These are phyloP conservation scores for Tetradesmus lagerheimii DNA, from an alignment of 139 green algal species.

Conservation along the genomic window DNA sequence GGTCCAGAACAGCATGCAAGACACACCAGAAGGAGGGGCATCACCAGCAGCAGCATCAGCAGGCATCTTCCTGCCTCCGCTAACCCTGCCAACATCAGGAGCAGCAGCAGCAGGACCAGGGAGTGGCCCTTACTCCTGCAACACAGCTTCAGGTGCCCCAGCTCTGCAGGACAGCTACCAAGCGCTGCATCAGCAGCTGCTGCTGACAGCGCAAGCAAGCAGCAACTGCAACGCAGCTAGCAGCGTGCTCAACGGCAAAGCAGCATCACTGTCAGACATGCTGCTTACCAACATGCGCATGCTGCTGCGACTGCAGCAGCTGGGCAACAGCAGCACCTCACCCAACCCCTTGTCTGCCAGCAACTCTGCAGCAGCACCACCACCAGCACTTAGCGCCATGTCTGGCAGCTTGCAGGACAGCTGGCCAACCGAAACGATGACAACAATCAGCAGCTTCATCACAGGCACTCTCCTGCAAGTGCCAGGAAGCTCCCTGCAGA, in stretches of 20 bases:
- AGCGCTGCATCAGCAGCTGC: slow-evolving; percentile 1
- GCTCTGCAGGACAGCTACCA: neutral
- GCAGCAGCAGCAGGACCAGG: neutral
- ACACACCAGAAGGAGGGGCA: neutral
- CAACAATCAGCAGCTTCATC: slow-evolving; percentile 11
- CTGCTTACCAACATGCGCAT: slow-evolving; percentile 35
- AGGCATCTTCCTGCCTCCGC: slow-evolving; percentile 20
- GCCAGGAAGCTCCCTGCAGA: slow-evolving; percentile 12
- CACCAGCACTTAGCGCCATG: neutral
- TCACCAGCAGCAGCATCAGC: neutral
- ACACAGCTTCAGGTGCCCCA: neutral
- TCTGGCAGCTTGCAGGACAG: neutral
- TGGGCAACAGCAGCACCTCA: neutral
- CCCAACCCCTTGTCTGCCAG: neutral
- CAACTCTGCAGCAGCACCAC: neutral
- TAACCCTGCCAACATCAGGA: neutral
- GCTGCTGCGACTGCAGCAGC: slow-evolving; percentile 7
- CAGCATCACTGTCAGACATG: slow-evolving; percentile 30
- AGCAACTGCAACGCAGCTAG: neutral
- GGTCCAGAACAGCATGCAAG: neutral
- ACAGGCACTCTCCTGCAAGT: neutral
- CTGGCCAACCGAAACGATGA: neutral
- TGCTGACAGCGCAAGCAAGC: neutral
- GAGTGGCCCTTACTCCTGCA: neutral
- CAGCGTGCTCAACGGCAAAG: slow-evolving; percentile 8